Evolutionary conservation across 2,329 filamentous ascomycete genomes (phyloP).

Genomic region (Pseudogymnoascus sp.): DNA sequence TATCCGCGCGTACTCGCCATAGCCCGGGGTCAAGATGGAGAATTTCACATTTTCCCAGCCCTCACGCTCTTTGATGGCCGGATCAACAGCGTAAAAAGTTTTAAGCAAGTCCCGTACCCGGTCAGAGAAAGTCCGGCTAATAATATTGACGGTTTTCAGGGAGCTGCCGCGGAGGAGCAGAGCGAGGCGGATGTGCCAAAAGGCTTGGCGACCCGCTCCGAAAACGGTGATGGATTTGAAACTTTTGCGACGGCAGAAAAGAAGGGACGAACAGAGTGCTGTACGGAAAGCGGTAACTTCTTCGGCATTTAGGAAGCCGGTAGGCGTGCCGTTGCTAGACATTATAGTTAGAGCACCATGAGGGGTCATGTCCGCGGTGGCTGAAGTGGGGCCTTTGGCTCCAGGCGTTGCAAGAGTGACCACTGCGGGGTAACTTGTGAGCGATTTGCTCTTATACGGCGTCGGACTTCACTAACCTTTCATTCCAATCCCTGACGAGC

Average conservation of each 20-base stretch:
- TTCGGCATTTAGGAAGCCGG: conserved; percentile 64
- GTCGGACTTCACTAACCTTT: conserved; percentile 44
- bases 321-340: conserved; percentile 50
- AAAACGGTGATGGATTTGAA: conserved; percentile 78
- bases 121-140: conserved; percentile 65
- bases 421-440: conserved; percentile 36
- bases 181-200: conserved; percentile 86
- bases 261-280: conserved; percentile 61
- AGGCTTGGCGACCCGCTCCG: conserved; percentile 82
- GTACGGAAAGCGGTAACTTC: conserved; percentile 77
- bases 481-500: conserved; percentile 56
- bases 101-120: conserved; percentile 46
- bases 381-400: conserved; percentile 20
- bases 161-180: conserved; percentile 64
- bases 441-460: neutral
- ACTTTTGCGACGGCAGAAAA: conserved; percentile 56
- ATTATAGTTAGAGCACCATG: conserved; percentile 63
- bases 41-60: conserved; percentile 64
- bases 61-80: conserved; percentile 43
- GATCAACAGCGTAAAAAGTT: conserved; percentile 39
- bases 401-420: conserved; percentile 50
- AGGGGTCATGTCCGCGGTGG: conserved; percentile 42
- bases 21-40: conserved; percentile 59
- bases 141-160: conserved; percentile 73
- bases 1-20: conserved; percentile 59